A percentile compares a stretch with the other conserved stretches of the same genome.
phyloP scores from a whole-genome alignment of 2,329 filamentous ascomycete species.

The Lasiodiplodia hormozganensis region DNA sequence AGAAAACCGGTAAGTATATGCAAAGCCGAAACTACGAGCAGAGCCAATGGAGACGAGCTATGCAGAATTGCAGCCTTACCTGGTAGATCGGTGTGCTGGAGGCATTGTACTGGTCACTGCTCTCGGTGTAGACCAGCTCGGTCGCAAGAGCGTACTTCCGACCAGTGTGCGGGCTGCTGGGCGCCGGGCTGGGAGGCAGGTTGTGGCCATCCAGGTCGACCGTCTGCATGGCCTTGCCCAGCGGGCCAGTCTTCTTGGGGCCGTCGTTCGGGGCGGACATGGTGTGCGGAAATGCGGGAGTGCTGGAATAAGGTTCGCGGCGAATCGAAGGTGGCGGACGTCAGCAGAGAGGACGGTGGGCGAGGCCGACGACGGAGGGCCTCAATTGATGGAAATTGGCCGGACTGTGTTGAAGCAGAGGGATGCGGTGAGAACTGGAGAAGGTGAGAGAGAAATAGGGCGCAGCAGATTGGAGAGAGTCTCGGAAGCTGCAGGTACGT shows the following conservation, averaged over 20 bases:
- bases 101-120: constrained; percentile 95
- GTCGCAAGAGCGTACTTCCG: constrained; percentile 93
- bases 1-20: background rate
- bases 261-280: constrained; percentile 25
- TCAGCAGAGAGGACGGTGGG: background rate
- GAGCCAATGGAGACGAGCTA: background rate
- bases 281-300: constrained; percentile 2
- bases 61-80: constrained; percentile 47
- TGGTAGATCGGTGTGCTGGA: constrained; percentile 98
- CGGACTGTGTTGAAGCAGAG: background rate
- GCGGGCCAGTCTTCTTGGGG: constrained; percentile 29
- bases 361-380: background rate
- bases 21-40: background rate
- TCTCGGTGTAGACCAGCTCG: constrained; percentile 94
- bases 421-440: constrained; percentile 5
- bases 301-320: background rate
- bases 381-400: constrained; percentile 7
- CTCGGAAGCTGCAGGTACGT: constrained; percentile 27
- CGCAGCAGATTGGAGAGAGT: constrained; percentile 14
- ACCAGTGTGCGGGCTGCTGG: constrained; percentile 86
- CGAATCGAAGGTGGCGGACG: background rate
- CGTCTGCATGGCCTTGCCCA: constrained; percentile 50
- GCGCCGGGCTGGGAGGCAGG: constrained; percentile 73
- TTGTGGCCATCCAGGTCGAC: constrained; percentile 49
- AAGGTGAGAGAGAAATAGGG: background rate